phyloP scores from a whole-genome alignment of 768 basidiomycete genomes.

The Lentinula aciculospora region DNA sequence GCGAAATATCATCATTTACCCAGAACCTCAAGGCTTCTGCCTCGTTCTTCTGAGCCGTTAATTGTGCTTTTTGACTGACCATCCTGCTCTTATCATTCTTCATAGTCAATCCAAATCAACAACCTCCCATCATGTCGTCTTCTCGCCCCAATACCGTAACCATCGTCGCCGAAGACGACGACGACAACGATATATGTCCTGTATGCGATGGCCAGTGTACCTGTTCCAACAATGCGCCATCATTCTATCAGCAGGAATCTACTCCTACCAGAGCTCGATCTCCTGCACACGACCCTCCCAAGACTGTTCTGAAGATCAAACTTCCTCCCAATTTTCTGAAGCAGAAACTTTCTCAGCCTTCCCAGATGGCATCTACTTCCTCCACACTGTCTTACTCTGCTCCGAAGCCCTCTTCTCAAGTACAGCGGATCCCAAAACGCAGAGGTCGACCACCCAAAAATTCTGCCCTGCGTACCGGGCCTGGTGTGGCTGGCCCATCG shows the following conservation, averaged over 20 bases:
- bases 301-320: constrained; percentile 63
- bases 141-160: constrained; percentile 64
- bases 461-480: constrained; percentile 26
- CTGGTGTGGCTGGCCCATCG: neutral
- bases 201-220: constrained; percentile 91
- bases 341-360: constrained; percentile 25
- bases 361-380: constrained; percentile 18
- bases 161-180: constrained; percentile 46
- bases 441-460: constrained; percentile 54
- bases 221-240: constrained; percentile 50
- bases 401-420: constrained; percentile 11
- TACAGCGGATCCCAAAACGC: constrained; percentile 32
- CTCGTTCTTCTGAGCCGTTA: constrained; percentile 7
- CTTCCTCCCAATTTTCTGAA: constrained; percentile 57
- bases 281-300: constrained; percentile 21
- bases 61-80: constrained; percentile 10
- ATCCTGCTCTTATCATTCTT: constrained; percentile 8
- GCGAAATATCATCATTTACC: constrained; percentile 9
- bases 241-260: constrained; percentile 29
- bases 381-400: constrained; percentile 11
- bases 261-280: constrained; percentile 20
- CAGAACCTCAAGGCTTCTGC: constrained; percentile 8
- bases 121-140: constrained; percentile 61
- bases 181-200: constrained; percentile 84
- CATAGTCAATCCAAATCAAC: constrained; percentile 35